Evolutionary conservation across 129 eudicot species (phyloP), one percentile per base, ranked within the genome.

Genomic region (Pittosporum tobira): DNA sequence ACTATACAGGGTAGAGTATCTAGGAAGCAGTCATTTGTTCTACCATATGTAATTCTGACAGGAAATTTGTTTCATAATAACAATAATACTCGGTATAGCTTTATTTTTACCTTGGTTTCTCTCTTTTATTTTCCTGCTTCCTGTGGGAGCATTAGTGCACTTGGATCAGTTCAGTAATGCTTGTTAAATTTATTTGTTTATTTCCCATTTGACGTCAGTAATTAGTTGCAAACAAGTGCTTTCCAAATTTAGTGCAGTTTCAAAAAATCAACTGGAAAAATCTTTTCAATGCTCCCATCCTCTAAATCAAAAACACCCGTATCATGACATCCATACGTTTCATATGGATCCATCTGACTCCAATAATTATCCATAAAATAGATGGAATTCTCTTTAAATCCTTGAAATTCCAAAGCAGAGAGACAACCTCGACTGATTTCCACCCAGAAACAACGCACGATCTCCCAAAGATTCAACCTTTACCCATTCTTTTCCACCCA

Each of bases 281-380:
- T 15, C 22, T 3, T 21, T 5, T 3, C 19, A 37, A 59, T 19
- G 9, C 50, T 37, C 14, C 49, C 48, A 21, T 40, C 31, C 40
- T 14, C 48, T 31, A 59, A 37, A 31, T 28, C 11, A 24, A 37
- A 59, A 1, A 59, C 18, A 10, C 64, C 64, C 29, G 40, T 19
- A 12, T 59, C 64, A 23, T 59, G 64, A 21, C 64, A 29, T 21
- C 64, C 64, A 59, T 37, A 59, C 13, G 6, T 10, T 15, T 59
- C 20, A 36, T 37, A 11, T 15, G 30, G 45, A 13, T 56, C 22
- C 40, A 56, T 56, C 42, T 23, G 23, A 1, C 31, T 45, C 64
- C 64, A 37, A 4, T 36, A 36, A 38, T 38, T 30, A 59, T 59
- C 64, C 2, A 50, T 19, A 38, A 59, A 59, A 10, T 59, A 59